phyloP scores from a whole-genome alignment of 176 grass and related monocot genomes.

The Eleusine indica region DNA sequence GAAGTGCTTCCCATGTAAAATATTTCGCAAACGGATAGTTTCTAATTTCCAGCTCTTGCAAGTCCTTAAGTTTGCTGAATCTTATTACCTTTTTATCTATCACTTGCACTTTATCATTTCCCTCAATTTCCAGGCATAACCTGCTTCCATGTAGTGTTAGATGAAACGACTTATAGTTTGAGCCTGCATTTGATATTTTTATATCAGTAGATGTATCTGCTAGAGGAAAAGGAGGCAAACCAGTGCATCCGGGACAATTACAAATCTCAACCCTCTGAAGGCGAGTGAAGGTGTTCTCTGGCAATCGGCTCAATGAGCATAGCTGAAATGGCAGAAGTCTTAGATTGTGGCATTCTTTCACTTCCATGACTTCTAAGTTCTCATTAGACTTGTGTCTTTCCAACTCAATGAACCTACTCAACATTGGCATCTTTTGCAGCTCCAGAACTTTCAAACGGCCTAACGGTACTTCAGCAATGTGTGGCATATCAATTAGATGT shows the following conservation, averaged over 20 bases:
- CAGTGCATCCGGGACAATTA: neutral
- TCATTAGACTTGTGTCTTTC: neutral
- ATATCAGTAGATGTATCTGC: neutral
- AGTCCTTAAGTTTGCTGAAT: constrained; percentile 19
- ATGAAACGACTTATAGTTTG: neutral
- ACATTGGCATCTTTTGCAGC: neutral
- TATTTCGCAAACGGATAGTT: neutral
- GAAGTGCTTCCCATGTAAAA: neutral
- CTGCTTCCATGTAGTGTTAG: neutral
- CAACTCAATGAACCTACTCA: neutral
- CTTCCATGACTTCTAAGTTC: neutral
- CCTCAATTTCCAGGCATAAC: neutral
- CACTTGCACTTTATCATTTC: neutral
- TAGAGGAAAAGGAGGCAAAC: constrained; percentile 5
- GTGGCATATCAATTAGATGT: neutral
- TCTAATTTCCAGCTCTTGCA: constrained; percentile 22
- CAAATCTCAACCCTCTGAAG: neutral
- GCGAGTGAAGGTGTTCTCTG: neutral
- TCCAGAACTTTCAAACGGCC: constrained; percentile 29
- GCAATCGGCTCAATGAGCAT: neutral
- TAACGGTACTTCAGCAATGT: neutral
- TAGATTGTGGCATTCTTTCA: neutral
- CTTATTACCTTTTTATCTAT: constrained; percentile 2
- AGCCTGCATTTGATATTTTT: neutral
- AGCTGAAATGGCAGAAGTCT: neutral